These are phyloP conservation scores for Lathyrus tuberosus DNA, from an alignment of 306 rosid genomes.

Conservation along the genomic window DNA sequence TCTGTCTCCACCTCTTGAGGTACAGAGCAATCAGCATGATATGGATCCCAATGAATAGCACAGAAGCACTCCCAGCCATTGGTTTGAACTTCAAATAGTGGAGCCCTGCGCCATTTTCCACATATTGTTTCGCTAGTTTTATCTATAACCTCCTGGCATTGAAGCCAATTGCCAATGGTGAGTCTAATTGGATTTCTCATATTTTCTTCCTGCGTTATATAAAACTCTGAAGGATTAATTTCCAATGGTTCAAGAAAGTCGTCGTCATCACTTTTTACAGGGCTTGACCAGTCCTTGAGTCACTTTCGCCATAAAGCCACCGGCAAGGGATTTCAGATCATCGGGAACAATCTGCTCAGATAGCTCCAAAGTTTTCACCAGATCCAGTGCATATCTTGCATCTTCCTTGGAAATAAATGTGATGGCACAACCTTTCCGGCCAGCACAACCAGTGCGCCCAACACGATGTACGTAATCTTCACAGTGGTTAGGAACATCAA, in stretches of 20 bases:
- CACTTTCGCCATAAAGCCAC: constrained; percentile 76
- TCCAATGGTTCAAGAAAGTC: constrained; percentile 56
- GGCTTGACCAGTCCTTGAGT: constrained; percentile 82
- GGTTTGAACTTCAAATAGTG: constrained; percentile 55
- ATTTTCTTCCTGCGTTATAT: constrained; percentile 56
- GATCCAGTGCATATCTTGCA: constrained; percentile 87
- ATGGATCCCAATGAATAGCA: constrained; percentile 61
- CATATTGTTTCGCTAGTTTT: constrained; percentile 58
- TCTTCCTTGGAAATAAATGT: constrained; percentile 90
- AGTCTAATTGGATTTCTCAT: constrained; percentile 43
- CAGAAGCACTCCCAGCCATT: constrained; percentile 62
- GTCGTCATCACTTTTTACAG: constrained; percentile 73
- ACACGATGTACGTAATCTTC: constrained; percentile 98
- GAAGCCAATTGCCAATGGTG: constrained; percentile 85
- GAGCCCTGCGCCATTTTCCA: constrained; percentile 93
- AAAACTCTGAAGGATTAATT: constrained; percentile 51
- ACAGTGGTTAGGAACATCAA: constrained; percentile 89
- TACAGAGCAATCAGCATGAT: constrained; percentile 60
- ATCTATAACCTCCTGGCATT: constrained; percentile 67
- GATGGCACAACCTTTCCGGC: constrained; percentile 89
- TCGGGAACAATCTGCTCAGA: constrained; percentile 93
- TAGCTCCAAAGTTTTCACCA: constrained; percentile 83
- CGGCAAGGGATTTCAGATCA: constrained; percentile 83
- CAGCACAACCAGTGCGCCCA: constrained; percentile 97
- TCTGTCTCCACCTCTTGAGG: constrained; percentile 83